Base-by-base conservation (phyloP, 1,139 yeast genomes). In the Saccharomycopsis hybrid region DNA sequence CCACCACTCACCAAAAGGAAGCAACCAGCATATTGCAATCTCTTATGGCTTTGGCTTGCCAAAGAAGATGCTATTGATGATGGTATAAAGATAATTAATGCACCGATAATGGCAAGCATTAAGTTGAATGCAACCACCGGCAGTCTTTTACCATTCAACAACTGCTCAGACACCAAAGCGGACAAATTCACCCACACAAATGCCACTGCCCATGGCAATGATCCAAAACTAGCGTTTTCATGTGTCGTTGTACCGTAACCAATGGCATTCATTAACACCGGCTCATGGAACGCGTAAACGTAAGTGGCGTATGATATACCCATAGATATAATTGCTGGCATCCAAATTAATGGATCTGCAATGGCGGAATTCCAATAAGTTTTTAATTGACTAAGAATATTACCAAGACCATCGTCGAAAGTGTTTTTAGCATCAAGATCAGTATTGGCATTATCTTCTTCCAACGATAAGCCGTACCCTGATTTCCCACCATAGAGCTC, bases 221-320 rank as follows among this genome's bases (percentile, higher is more conserved):
- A 24, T 8, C 50, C 49, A 29, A 31, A 46, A 13, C 78, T 74
- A n/a, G n/a, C n/a, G 64, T 83, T 85, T 28, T 85, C 66, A 56
- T 77, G 76, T 56, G 78, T 77, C 0, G 84, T 79, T 0, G 84
- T 79, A 3, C 81, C 68, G 62, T 79, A 78, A 7, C 82, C 78
- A 41, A 74, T 59, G 62, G 75, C 70, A 56, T 73, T 73, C 60
- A 79, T 82, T 64, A 80, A 81, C 48, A 82, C 73, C 53, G 82
- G 81, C 32, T 87, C 80, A 62, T 82, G 82, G 63, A 77, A 81
- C 11, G 89, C 88, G 59, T 81, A 82, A 36, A 86, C 83, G 58
- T 82, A 82, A 24, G 86, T 76, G 25, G 87, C 85, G 54, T 81
- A 75, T 59, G 82, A 74, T 54, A 77, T 70, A 35, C 82, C 80